phyloP scores from a whole-genome alignment of 495 filamentous ascomycete genomes.

The Penicillium waksmanii region DNA sequence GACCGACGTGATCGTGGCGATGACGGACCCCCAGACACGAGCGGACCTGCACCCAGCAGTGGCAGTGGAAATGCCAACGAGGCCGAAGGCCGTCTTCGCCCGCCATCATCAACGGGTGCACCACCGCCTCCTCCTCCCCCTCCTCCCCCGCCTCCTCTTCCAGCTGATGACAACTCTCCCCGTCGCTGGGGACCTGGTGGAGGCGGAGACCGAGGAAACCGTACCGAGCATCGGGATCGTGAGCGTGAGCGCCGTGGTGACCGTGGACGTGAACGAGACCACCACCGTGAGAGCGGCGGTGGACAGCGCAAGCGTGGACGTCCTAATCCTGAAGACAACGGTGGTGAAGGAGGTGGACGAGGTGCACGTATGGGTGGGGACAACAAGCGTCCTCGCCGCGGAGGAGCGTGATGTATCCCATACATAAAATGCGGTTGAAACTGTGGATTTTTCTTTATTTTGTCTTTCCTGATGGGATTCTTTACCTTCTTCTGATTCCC shows the following conservation, averaged over 20 bases:
- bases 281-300: constrained; percentile 38
- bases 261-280: constrained; percentile 45
- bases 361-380: constrained; percentile 46
- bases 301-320: constrained; percentile 48
- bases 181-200: constrained; percentile 43
- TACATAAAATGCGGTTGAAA: neutral
- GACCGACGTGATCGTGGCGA: constrained; percentile 43
- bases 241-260: constrained; percentile 46
- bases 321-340: constrained; percentile 37
- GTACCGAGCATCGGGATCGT: constrained; percentile 42
- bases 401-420: constrained; percentile 35
- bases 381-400: constrained; percentile 50
- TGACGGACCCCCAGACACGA: constrained; percentile 20
- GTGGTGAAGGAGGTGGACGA: constrained; percentile 37
- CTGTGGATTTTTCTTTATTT: constrained; percentile 7
- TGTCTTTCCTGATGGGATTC: constrained; percentile 11
- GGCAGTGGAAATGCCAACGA: constrained; percentile 26
- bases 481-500: constrained; percentile 15
- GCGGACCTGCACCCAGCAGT: constrained; percentile 18
- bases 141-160: constrained; percentile 38
- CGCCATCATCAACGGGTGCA: constrained; percentile 42
- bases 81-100: constrained; percentile 45
- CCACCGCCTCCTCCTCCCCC: constrained; percentile 39
- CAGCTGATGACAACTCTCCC: constrained; percentile 35
- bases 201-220: constrained; percentile 40